These are phyloP conservation scores for Amanita bisporigera DNA, from an alignment of 1,284 basidiomycete species.

Conservation along the genomic window DNA sequence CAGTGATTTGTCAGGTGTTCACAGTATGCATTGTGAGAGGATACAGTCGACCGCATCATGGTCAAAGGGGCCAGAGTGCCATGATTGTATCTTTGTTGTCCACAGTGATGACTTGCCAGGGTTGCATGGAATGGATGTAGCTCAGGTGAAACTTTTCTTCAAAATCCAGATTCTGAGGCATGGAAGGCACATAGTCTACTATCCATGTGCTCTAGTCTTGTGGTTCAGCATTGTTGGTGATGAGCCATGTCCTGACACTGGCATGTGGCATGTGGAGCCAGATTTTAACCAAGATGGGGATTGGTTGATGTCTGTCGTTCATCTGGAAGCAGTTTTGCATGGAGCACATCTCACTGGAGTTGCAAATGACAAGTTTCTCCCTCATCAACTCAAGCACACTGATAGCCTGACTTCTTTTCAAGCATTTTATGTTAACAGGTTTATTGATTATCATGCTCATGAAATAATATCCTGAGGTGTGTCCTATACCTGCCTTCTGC, in stretches of 20 bases:
- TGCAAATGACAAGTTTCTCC: background rate
- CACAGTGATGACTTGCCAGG: background rate
- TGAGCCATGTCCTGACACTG: background rate
- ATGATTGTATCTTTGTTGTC: background rate
- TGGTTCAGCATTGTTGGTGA: background rate
- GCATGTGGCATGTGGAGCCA: background rate
- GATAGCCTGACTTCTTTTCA: background rate
- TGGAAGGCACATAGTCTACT: background rate
- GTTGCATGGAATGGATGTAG: background rate
- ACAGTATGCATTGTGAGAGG: background rate
- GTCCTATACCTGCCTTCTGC: no score
- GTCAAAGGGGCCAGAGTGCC: no score
- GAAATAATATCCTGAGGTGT: constrained; percentile 4
- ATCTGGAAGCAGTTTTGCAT: background rate
- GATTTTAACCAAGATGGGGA: background rate
- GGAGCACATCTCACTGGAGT: background rate
- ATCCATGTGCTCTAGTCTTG: background rate
- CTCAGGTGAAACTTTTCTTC: background rate
- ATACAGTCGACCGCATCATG: no score
- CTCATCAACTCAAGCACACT: background rate
- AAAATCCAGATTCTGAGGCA: background rate
- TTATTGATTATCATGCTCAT: constrained; percentile 5
- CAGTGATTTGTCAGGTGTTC: background rate
- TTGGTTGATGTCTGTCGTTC: background rate
- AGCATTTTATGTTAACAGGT: constrained; percentile 2